Percentiles rank a stretch among this genome's conserved stretches.
Evolutionary conservation across 1,139 yeast genomes (phyloP).

Genomic region (Geotrichum cucujoidarum): DNA sequence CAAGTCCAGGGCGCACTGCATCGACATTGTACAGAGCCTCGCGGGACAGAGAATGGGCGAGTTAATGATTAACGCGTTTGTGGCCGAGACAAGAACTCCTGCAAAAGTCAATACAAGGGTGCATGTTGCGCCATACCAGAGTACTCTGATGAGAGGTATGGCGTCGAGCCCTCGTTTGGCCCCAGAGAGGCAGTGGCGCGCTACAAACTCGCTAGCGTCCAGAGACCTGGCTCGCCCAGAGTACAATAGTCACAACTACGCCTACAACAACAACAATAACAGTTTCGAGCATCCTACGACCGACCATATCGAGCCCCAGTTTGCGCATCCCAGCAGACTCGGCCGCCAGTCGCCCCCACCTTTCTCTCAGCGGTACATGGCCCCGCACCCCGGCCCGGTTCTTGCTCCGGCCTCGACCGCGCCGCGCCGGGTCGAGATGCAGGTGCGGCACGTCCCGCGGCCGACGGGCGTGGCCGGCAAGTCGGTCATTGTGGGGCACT

Average conservation of each 20-base stretch:
- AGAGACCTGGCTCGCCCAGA: too few relatives aligned
- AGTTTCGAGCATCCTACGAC: too few relatives aligned
- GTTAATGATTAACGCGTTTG: slow-evolving; percentile 3
- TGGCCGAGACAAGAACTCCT: not conserved
- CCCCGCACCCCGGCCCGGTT: too few relatives aligned
- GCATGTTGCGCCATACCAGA: not conserved
- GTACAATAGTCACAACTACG: not conserved
- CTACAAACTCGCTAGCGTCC: too few relatives aligned
- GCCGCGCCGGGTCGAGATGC: not conserved
- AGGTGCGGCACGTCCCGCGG: not conserved
- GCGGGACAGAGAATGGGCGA: slow-evolving; percentile 1
- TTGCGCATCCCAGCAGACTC: not conserved
- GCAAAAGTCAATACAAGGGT: too few relatives aligned
- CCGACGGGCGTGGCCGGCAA: not conserved
- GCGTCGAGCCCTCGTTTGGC: not conserved
- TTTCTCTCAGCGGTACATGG: too few relatives aligned
- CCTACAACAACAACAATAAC: not conserved
- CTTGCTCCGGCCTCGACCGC: too few relatives aligned
- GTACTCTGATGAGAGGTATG: not conserved
- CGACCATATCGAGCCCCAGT: too few relatives aligned
- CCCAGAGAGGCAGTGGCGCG: not conserved
- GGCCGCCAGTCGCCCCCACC: not conserved
- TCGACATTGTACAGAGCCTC: slow-evolving; percentile 9
- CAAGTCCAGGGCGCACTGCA: not conserved
- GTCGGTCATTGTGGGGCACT: not conserved